Percentiles rank a stretch among this genome's conserved stretches.
These are phyloP conservation scores for Daldinia concentrica DNA, from an alignment of 495 filamentous ascomycete genomes.

Conservation along the genomic window DNA sequence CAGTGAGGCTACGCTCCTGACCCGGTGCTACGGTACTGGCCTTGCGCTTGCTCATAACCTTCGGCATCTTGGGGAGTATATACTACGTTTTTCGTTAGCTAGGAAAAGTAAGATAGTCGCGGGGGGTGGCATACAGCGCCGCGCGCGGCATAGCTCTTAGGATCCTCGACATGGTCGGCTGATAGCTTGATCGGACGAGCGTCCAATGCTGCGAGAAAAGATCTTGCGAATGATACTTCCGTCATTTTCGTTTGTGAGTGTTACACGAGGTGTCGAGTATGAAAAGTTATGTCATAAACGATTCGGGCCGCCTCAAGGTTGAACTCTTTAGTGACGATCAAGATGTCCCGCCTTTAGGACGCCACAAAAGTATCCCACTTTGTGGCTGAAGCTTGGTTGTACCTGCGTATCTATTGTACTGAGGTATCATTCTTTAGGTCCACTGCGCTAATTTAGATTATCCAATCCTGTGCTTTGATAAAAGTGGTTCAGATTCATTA, in stretches of 20 bases:
- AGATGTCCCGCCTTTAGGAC: conserved; percentile 28
- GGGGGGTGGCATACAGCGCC: conserved; percentile 68
- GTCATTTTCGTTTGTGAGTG: conserved; percentile 65
- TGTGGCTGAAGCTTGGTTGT: conserved; percentile 43
- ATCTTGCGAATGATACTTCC: conserved; percentile 84
- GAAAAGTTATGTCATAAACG: conserved; percentile 17
- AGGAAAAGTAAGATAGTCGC: neutral
- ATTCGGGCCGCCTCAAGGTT: neutral
- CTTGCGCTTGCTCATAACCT: conserved; percentile 60
- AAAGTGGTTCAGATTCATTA: conserved; percentile 30
- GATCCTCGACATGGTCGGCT: conserved; percentile 86
- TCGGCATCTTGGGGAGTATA: conserved; percentile 58
- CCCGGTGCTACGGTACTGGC: conserved; percentile 49
- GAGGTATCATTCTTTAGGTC: neutral
- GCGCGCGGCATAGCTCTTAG: conserved; percentile 73
- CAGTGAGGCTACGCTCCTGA: conserved; percentile 60
- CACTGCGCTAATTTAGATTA: neutral
- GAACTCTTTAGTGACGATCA: conserved; percentile 27
- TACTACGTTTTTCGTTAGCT: conserved; percentile 47
- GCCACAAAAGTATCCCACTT: conserved; percentile 42
- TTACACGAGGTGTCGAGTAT: neutral
- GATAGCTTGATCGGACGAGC: conserved; percentile 77
- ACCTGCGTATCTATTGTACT: conserved; percentile 10
- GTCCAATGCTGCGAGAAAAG: conserved; percentile 82
- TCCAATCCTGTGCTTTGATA: neutral